Percentiles rank a stretch among this genome's conserved stretches.
phyloP scores from a whole-genome alignment of 352 stramenopile species.

The Phytophthora chlamydospora region DNA sequence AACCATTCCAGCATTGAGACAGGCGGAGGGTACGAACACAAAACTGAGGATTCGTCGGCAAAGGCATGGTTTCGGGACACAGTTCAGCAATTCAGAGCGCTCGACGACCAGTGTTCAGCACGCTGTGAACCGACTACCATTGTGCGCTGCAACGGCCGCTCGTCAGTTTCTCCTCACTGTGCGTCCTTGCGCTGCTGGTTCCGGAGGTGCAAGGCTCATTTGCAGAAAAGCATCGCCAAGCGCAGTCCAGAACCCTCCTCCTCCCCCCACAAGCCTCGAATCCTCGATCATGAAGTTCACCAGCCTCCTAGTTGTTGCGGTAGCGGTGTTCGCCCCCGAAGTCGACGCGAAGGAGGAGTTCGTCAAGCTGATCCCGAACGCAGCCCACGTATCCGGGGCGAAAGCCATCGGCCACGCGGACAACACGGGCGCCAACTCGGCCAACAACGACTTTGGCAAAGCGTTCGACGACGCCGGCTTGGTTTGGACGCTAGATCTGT shows the following conservation, averaged over 20 bases:
- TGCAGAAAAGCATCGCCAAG: constrained; percentile 1
- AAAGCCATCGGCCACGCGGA: constrained; percentile 42
- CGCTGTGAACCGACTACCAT: too few relatives aligned
- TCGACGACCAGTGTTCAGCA: not conserved
- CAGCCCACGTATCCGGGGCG: constrained; percentile 36
- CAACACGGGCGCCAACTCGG: constrained; percentile 10
- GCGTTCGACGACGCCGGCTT: constrained; percentile 15
- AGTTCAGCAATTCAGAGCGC: too few relatives aligned
- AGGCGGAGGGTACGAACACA: too few relatives aligned
- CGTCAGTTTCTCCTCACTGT: not conserved
- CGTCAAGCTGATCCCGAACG: constrained; percentile 44
- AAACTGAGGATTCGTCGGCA: too few relatives aligned
- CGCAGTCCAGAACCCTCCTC: not conserved
- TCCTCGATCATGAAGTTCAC: constrained; percentile 6
- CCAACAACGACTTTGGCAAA: constrained; percentile 24
- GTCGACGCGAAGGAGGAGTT: constrained; percentile 16
- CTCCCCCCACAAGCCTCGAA: not conserved
- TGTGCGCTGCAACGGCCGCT: not conserved
- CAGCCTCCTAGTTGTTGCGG: constrained; percentile 1
- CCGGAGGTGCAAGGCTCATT: constrained; percentile 12
- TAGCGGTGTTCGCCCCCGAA: not conserved
- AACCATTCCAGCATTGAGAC: too few relatives aligned
- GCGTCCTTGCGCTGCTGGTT: not conserved
- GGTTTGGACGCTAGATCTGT: constrained; percentile 43
- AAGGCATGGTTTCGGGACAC: too few relatives aligned